A percentile compares a stretch with the other conserved stretches of the same genome.
These are phyloP conservation scores for Paxillus ammoniavirescens DNA, from an alignment of 768 basidiomycete genomes.

Conservation along the genomic window DNA sequence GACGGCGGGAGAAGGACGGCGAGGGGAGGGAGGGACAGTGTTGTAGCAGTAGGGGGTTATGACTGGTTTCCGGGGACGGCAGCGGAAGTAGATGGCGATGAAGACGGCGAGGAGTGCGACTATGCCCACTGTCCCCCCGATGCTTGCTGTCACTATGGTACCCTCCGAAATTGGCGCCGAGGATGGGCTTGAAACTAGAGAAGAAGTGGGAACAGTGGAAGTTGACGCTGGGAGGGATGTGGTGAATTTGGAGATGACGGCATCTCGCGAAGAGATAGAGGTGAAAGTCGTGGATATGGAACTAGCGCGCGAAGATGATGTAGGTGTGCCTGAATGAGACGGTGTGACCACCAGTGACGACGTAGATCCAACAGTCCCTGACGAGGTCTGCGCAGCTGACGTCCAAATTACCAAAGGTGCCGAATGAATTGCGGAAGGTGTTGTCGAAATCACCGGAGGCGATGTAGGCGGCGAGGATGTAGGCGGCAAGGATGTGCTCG, in stretches of 20 bases:
- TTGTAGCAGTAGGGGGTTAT: background rate
- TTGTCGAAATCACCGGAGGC: no score
- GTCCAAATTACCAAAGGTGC: no score
- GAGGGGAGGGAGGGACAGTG: background rate
- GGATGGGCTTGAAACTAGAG: background rate
- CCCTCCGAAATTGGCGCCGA: background rate
- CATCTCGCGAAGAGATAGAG: background rate
- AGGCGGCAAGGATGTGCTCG: no score
- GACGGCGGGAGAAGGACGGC: background rate
- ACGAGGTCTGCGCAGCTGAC: no score
- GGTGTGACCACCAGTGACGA: no score
- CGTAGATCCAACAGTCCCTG: no score
- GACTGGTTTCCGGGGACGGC: background rate
- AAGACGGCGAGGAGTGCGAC: background rate
- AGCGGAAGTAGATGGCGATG: background rate
- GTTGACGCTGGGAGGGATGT: background rate
- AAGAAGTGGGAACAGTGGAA: background rate
- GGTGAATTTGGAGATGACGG: background rate
- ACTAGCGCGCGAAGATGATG: no score
- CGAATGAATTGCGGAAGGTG: no score
- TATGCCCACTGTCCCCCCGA: background rate
- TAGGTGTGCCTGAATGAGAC: no score
- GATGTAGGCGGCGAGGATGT: no score
- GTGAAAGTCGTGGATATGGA: no score
- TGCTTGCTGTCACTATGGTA: background rate